Evolutionary conservation across 2,329 filamentous ascomycete genomes (phyloP).

Genomic region (Dryadomyces quercivorus): DNA sequence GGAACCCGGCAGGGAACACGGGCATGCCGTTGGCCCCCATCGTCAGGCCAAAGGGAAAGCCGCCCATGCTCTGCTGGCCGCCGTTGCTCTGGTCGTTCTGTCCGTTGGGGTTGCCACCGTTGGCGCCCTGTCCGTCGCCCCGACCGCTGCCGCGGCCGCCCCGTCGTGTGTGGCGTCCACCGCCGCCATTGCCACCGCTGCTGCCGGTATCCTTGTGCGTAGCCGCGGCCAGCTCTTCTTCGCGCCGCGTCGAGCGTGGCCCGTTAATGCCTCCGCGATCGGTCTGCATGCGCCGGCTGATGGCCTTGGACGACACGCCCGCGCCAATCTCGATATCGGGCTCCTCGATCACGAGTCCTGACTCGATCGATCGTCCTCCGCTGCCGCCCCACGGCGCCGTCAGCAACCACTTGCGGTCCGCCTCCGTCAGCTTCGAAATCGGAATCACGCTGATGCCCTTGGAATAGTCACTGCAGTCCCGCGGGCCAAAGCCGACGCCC

Average conservation of each 20-base stretch:
- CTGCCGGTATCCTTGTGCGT: constrained; percentile 6
- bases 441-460: constrained; percentile 89
- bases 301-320: constrained; percentile 88
- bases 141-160: constrained; percentile 10
- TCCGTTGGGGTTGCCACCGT: constrained; percentile 12
- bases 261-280: constrained; percentile 54
- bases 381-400: constrained; percentile 89
- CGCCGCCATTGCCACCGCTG: constrained; percentile 11
- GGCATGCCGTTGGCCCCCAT: constrained; percentile 37
- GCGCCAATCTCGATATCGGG: constrained; percentile 98
- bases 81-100: not conserved
- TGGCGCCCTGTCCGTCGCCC: constrained; percentile 16
- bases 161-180: constrained; percentile 9
- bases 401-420: constrained; percentile 93
- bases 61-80: constrained; percentile 15
- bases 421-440: constrained; percentile 83
- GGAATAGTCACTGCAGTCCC: constrained; percentile 93
- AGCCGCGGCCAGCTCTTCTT: constrained; percentile 15
- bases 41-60: constrained; percentile 30
- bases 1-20: constrained; percentile 33
- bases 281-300: constrained; percentile 56
- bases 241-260: constrained; percentile 45
- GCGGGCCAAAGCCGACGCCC: constrained; percentile 93
- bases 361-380: constrained; percentile 67
- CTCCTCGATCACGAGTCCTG: constrained; percentile 84